Base-by-base conservation (phyloP, 2,329 filamentous ascomycete genomes). In the Alternaria infectoria region DNA sequence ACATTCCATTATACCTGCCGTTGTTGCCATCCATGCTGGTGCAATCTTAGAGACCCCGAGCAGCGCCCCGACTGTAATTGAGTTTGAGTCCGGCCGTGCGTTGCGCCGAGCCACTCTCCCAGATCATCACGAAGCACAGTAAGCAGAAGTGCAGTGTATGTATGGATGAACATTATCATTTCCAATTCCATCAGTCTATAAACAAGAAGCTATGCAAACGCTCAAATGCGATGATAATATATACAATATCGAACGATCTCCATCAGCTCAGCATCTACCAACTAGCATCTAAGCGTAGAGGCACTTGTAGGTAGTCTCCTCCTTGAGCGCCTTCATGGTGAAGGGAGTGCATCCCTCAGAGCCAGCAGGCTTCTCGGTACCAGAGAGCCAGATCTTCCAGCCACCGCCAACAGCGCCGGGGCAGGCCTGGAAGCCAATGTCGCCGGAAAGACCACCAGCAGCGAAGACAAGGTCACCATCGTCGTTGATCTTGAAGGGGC, bases 361-460 rank as follows among this genome's bases (percentile, higher is more conserved):
- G 28, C 66, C 81, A 8, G 57, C 74, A 5, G 74, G 73, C 51
- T 68, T 71, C 4, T 47, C 25, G 13, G 30, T 43, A 32, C 60
- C 64, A 28, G 57, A 30, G 26, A 78, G 68, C 75, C 74, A 77
- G 55, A 79, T 55, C 28, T 62, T 65, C 68, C 69, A 79, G 25
- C 83, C 76, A 8, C 78, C 81, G 3, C 83, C 80, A 60, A 79
- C 73, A 70, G 78, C 77, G 68, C 77, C 77, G 36, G 87, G 86
- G 82, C 88, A 90, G 23, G 86, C 87, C 54, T 86, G 71, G 70
- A 88, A 81, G 62, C 78, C 74, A 3, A 66, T 61, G 44, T 82
- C 82, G 57, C 57, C 57, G 32, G 79, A 54, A n/a, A 55, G 47
- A 13, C 51, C 61, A n/a, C 54, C 61, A 60, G 32, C 55, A 43